These are phyloP conservation scores for Dujonia santamariae DNA, from an alignment of 1,139 yeast genomes.

Conservation along the genomic window DNA sequence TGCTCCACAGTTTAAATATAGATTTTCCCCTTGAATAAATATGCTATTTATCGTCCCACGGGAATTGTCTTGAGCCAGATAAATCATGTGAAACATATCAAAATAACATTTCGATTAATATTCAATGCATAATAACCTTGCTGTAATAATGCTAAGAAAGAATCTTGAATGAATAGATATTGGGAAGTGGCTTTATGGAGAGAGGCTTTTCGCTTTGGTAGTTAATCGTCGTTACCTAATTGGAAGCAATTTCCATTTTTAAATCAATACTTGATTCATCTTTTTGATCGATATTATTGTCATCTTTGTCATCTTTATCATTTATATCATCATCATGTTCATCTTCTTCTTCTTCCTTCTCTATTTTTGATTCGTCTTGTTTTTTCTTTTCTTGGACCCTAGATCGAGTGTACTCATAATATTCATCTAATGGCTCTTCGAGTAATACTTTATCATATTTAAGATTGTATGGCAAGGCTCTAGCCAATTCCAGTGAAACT, in stretches of 20 bases:
- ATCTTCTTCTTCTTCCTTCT: conserved; percentile 8
- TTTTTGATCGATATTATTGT: conserved; percentile 11
- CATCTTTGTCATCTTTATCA: conserved; percentile 1
- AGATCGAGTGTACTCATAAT: conserved; percentile 8
- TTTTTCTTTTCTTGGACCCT: neutral
- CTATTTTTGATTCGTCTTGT: conserved; percentile 1
- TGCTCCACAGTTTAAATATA: too few species aligned
- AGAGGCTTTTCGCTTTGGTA: neutral
- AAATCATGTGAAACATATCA: neutral
- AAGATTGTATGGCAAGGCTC: conserved; percentile 31
- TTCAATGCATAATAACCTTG: neutral
- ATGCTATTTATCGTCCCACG: too few species aligned
- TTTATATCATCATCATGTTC: conserved; percentile 1
- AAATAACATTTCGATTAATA: neutral
- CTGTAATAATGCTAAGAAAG: neutral
- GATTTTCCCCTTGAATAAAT: too few species aligned
- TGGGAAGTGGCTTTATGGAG: neutral
- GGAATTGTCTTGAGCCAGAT: neutral
- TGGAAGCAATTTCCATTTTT: neutral
- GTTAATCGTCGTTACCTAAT: neutral
- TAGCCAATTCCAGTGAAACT: conserved; percentile 20
- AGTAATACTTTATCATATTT: conserved; percentile 22
- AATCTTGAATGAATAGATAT: neutral
- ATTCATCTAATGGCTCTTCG: conserved; percentile 7
- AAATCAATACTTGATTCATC: conserved; percentile 9